These are phyloP conservation scores for Diutina scorzettiae DNA, from an alignment of 1,139 yeast genomes.

Conservation along the genomic window DNA sequence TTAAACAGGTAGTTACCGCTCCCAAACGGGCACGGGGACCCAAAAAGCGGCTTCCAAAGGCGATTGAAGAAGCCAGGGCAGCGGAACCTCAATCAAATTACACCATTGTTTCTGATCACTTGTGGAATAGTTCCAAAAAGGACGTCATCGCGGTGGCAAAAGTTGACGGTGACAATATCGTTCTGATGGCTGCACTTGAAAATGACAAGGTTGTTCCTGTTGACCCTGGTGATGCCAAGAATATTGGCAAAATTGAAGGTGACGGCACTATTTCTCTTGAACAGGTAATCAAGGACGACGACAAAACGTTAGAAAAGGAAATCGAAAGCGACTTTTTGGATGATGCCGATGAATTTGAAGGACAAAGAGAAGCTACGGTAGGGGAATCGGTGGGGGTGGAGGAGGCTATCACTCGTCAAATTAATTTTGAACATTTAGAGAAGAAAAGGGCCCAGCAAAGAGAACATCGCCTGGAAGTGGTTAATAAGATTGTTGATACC, in stretches of 20 bases:
- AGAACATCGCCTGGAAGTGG: too few relatives aligned
- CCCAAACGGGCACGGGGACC: conserved; percentile 59
- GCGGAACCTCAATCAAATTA: conserved; percentile 8
- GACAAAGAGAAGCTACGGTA: not conserved
- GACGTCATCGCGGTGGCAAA: not conserved
- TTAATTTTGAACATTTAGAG: not conserved
- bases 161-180: not conserved
- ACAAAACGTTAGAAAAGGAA: not conserved
- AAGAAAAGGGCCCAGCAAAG: not conserved
- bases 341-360: too few relatives aligned
- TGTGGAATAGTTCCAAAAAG: not conserved
- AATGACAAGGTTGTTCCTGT: not conserved
- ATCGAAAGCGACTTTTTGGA: not conserved
- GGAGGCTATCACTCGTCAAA: not conserved
- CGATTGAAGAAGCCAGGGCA: conserved; percentile 34
- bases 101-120: not conserved
- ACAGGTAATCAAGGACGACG: too few relatives aligned
- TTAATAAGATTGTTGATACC: too few relatives aligned
- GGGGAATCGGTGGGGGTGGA: not conserved
- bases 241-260: not conserved
- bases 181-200: not conserved
- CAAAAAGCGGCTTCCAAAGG: conserved; percentile 56
- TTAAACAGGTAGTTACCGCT: conserved; percentile 8
- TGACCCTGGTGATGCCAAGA: not conserved
- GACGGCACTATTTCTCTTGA: not conserved